Base-by-base conservation (phyloP, 495 filamentous ascomycete species). In the Paragyromitra xinjiangensis region DNA sequence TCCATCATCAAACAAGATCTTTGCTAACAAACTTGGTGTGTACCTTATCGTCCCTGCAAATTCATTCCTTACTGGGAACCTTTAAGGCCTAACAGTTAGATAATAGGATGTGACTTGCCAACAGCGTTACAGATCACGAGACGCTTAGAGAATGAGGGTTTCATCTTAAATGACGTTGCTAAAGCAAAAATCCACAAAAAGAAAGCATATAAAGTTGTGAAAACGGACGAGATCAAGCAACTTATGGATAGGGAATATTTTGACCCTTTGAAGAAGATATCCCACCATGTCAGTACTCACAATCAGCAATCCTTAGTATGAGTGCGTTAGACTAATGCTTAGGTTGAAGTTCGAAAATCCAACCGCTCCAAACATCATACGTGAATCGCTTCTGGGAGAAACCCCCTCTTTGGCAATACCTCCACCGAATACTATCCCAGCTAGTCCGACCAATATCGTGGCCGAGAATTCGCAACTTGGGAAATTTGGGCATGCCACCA, bases 211-310 rank as follows among this genome's bases (percentile, higher is more conserved):
- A 71, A 50, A 40, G 34, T 81, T 12, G 48, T 80, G 19, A 83
- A 80, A 29, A 79, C 81, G 37, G 61, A 63, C 1, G 68, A 82
- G 48, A 72, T 37, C 14, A 58, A 63, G 37, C n/a, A 66, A 6
- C 48, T 55, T 50, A 83, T 78, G 67, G 70, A 80, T n/a, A 14
- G 29, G 6, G 62, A 75, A 65, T 83, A 83, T 56, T 83, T 83
- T 75, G 81, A 83, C 58, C 81, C 81, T 12, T 40, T 77, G 34
- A 64, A 67, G 53, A 83, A 73, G 69, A 81, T 83, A 9, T 81
- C 81, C 16, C 81, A 83, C 56, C 82, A 83, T 62, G 81, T 83
- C 39, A 76, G 78, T 77, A 48, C 62, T 24, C 19, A 11, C 42
- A 14, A 9, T 14, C 12, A 19, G 40, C 48, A 19, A 6, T 19